These are phyloP conservation scores for Choiromyces venosus DNA, from an alignment of 495 filamentous ascomycete genomes.

Conservation along the genomic window DNA sequence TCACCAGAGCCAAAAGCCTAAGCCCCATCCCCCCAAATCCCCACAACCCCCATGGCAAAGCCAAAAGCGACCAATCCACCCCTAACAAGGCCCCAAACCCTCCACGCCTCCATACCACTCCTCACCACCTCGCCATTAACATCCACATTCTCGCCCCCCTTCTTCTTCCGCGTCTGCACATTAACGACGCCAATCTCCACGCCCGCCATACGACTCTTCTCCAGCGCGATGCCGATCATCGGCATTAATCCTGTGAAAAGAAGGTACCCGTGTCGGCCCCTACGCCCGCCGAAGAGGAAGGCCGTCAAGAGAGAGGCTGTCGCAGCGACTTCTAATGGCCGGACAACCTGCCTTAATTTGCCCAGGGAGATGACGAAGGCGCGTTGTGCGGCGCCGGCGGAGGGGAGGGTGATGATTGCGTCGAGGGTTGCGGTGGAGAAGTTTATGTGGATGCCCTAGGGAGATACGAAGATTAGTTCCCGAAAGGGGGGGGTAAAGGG, in stretches of 20 bases:
- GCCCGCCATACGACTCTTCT: slow-evolving; percentile 41
- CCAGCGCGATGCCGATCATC: slow-evolving; percentile 45
- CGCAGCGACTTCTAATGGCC: slow-evolving; percentile 50
- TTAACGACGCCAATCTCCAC: slow-evolving; percentile 36
- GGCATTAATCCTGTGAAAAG: slow-evolving; percentile 54
- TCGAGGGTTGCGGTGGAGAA: slow-evolving; percentile 40
- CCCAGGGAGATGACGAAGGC: slow-evolving; percentile 53
- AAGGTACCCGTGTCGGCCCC: slow-evolving; percentile 62
- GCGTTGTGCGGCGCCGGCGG: slow-evolving; percentile 45
- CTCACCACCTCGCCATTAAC: slow-evolving; percentile 41
- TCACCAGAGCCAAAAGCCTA: too few relatives aligned
- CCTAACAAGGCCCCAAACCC: slow-evolving; percentile 35
- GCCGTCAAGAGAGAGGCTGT: slow-evolving; percentile 54
- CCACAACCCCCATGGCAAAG: slow-evolving; percentile 37
- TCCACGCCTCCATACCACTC: slow-evolving; percentile 35
- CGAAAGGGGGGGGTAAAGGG: slow-evolving; percentile 7
- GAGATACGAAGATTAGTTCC: not conserved
- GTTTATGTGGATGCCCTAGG: slow-evolving; percentile 38
- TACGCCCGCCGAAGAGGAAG: slow-evolving; percentile 55
- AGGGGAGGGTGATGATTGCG: slow-evolving; percentile 34
- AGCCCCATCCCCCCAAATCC: slow-evolving; percentile 40
- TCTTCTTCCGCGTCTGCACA: slow-evolving; percentile 26
- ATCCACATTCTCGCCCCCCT: slow-evolving; percentile 24
- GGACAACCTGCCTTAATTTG: slow-evolving; percentile 50
- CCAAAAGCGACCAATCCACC: slow-evolving; percentile 34